Evolutionary conservation across 352 stramenopile species (phyloP).

Genomic region (Globisporangium radiosum): DNA sequence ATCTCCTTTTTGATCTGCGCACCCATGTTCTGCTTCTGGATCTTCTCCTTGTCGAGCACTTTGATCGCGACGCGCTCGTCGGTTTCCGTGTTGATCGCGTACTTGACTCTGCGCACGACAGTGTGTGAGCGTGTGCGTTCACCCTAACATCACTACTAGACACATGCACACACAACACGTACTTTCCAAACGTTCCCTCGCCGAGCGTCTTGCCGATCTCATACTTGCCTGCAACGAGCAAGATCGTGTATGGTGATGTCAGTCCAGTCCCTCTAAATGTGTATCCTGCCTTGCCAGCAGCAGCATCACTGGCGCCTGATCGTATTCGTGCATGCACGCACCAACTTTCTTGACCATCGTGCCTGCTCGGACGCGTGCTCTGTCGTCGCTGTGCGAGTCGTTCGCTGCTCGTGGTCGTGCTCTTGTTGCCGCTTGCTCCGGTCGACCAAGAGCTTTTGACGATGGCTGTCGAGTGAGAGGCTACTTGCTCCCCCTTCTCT

Average conservation of each 20-base stretch:
- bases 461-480: no score
- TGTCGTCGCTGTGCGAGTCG: no score
- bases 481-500: no score
- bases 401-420: neutral
- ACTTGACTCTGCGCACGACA: slow-evolving; percentile 72
- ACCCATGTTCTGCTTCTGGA: slow-evolving; percentile 98
- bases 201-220: slow-evolving; percentile 95
- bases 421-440: neutral
- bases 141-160: no score
- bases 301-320: neutral
- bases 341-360: slow-evolving; percentile 59
- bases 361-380: no score
- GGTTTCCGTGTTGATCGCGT: slow-evolving; percentile 94
- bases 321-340: slow-evolving; percentile 11
- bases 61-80: slow-evolving; percentile 96
- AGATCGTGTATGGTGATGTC: neutral
- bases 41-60: slow-evolving; percentile 97
- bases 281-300: no score
- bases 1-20: slow-evolving; percentile 99
- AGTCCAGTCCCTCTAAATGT: neutral
- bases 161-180: slow-evolving; percentile 19
- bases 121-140: slow-evolving; percentile 3
- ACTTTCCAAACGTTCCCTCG: slow-evolving; percentile 96
- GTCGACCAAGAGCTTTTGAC: no score
- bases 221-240: slow-evolving; percentile 88